Conservation (phyloP, 441 rosid genomes). For the Erysimum pusillum region DNA sequence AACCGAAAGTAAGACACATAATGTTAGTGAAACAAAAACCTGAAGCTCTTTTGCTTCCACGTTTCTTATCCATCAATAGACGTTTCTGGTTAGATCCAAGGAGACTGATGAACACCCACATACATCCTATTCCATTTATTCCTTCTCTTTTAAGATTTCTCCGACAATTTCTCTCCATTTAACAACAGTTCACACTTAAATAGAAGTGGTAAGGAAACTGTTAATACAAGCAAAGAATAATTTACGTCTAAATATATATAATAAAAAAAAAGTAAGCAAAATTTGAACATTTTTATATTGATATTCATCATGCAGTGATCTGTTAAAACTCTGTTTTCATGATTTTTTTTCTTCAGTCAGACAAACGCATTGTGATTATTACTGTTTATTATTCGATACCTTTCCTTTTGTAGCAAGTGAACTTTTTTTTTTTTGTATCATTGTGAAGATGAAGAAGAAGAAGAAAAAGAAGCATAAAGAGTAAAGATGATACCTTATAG, state of each 20-base stretch:
- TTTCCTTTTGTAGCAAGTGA: constrained; percentile 48
- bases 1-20: constrained; percentile 19
- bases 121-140: constrained; percentile 64
- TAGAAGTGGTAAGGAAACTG: constrained; percentile 43
- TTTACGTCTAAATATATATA: constrained; percentile 19
- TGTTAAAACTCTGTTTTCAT: constrained; percentile 45
- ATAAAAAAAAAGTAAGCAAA: background rate
- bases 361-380: constrained; percentile 39
- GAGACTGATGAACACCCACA: constrained; percentile 85
- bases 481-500: constrained; percentile 44
- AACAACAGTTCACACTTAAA: constrained; percentile 29
- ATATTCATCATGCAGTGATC: constrained; percentile 40
- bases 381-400: constrained; percentile 39
- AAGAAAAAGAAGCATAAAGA: background rate
- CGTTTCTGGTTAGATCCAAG: constrained; percentile 76
- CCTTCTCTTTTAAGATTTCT: constrained; percentile 59
- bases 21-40: constrained; percentile 25
- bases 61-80: constrained; percentile 72
- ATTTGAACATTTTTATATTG: background rate
- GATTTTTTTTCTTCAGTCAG: constrained; percentile 21
- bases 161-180: constrained; percentile 44
- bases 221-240: constrained; percentile 46
- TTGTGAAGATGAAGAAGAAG: background rate
- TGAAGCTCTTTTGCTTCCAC: constrained; percentile 44
- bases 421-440: background rate